Percentiles rank a stretch among this genome's conserved stretches.
Conservation (phyloP, 2,329 filamentous ascomycete species). For the Fulvia fulva region DNA sequence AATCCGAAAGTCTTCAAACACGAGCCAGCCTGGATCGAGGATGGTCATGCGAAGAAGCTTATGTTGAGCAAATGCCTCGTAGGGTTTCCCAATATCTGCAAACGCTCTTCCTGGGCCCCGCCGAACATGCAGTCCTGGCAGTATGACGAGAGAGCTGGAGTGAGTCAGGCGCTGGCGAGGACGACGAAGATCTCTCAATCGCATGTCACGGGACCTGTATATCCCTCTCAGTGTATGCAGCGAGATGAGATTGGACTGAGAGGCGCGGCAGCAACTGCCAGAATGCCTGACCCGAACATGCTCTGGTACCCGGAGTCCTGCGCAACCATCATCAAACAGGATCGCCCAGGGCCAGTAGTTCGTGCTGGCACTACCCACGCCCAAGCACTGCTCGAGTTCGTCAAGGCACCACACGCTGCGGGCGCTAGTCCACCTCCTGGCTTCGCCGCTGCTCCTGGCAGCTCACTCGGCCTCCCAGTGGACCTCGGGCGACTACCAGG, state of each 20-base stretch:
- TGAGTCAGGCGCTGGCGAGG: too few species aligned
- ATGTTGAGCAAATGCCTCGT: too few species aligned
- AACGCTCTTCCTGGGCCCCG: neutral
- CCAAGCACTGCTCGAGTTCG: neutral
- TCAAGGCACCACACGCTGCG: neutral
- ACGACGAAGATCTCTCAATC: too few species aligned
- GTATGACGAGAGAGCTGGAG: too few species aligned
- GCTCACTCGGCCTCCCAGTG: neutral
- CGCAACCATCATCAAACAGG: neutral
- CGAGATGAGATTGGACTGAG: too few species aligned
- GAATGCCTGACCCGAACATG: too few species aligned
- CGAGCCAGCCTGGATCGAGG: neutral
- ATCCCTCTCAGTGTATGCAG: too few species aligned
- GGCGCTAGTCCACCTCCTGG: neutral
- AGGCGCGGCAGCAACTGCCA: too few species aligned
- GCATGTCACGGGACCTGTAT: too few species aligned
- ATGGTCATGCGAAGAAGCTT: too few species aligned
- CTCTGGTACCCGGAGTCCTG: neutral
- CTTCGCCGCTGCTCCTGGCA: neutral
- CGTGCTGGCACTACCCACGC: neutral
- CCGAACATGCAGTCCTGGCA: too few species aligned
- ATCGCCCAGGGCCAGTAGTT: neutral
- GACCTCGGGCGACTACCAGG: neutral
- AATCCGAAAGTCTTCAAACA: neutral
- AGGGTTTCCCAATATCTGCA: too few species aligned